Evolutionary conservation across 768 basidiomycete genomes (phyloP).

Genomic region (Psilocybe subaeruginosa): DNA sequence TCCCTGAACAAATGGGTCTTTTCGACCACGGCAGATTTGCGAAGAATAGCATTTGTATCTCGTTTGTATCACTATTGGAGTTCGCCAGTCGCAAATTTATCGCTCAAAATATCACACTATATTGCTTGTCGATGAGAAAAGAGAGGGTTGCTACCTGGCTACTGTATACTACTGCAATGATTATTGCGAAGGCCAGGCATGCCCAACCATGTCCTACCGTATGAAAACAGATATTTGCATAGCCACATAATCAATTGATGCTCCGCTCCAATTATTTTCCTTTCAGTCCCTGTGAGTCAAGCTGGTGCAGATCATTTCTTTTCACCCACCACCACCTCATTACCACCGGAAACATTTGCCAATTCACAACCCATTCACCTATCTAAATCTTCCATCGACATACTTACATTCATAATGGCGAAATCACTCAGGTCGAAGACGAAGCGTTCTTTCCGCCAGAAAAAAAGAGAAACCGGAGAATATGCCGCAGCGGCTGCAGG

Average conservation of each 20-base stretch:
- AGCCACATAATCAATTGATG: conserved; percentile 13
- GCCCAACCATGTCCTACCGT: not conserved
- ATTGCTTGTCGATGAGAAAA: too few relatives aligned
- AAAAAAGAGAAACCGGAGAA: conserved; percentile 74
- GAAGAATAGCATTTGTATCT: not conserved
- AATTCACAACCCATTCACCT: not conserved
- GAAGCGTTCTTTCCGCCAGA: conserved; percentile 76
- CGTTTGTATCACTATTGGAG: not conserved
- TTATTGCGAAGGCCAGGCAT: not conserved
- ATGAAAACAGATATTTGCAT: not conserved
- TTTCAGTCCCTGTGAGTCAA: conserved; percentile 1
- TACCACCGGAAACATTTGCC: conserved; percentile 9
- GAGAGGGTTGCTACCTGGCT: too few relatives aligned
- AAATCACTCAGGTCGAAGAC: conserved; percentile 84
- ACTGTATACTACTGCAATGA: too few relatives aligned
- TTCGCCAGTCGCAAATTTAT: not conserved
- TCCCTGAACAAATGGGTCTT: not conserved
- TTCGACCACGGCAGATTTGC: not conserved
- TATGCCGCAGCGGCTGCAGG: conserved; percentile 82
- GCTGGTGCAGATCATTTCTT: not conserved
- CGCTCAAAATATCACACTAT: not conserved
- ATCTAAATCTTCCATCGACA: not conserved
- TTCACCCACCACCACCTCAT: conserved; percentile 22
- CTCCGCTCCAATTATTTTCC: conserved; percentile 24
- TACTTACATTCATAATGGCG: conserved; percentile 53